Percentiles rank a stretch among this genome's conserved stretches.
phyloP scores from a whole-genome alignment of 441 rosid species.

The Eutrema salsugineum region DNA sequence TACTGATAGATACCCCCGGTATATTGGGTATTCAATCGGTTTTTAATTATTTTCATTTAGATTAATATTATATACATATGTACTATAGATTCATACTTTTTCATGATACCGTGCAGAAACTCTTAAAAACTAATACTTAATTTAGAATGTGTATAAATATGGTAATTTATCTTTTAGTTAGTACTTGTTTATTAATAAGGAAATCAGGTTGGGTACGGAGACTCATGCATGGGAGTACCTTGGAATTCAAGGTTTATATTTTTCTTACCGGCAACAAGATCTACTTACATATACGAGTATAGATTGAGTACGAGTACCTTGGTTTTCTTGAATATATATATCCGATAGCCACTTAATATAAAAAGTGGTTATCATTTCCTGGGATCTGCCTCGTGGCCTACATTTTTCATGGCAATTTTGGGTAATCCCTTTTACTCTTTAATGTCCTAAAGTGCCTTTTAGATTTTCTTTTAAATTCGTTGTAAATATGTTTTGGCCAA shows the following conservation, averaged over 20 bases:
- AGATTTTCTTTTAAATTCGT: constrained; percentile 20
- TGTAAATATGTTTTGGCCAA: constrained; percentile 20
- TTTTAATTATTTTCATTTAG: background rate
- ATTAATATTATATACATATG: background rate
- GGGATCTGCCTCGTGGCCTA: constrained; percentile 69
- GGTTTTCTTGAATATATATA: background rate
- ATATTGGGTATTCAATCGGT: background rate
- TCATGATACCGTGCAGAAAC: background rate
- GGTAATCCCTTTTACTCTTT: constrained; percentile 41
- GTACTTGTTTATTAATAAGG: too few relatives aligned
- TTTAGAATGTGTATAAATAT: background rate
- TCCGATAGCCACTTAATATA: background rate
- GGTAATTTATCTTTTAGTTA: too few relatives aligned
- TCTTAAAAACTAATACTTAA: background rate
- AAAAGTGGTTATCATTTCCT: background rate
- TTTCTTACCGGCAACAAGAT: too few relatives aligned
- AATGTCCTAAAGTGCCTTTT: constrained; percentile 35
- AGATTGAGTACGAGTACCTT: background rate
- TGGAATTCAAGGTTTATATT: too few relatives aligned
- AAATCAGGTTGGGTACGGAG: too few relatives aligned
- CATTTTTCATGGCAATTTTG: constrained; percentile 54
- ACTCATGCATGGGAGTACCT: too few relatives aligned
- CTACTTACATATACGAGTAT: too few relatives aligned
- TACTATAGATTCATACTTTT: background rate
- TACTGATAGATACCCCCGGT: background rate